Base-by-base conservation (phyloP, 495 filamentous ascomycete species). In the Astrothelium macrocarpum region DNA sequence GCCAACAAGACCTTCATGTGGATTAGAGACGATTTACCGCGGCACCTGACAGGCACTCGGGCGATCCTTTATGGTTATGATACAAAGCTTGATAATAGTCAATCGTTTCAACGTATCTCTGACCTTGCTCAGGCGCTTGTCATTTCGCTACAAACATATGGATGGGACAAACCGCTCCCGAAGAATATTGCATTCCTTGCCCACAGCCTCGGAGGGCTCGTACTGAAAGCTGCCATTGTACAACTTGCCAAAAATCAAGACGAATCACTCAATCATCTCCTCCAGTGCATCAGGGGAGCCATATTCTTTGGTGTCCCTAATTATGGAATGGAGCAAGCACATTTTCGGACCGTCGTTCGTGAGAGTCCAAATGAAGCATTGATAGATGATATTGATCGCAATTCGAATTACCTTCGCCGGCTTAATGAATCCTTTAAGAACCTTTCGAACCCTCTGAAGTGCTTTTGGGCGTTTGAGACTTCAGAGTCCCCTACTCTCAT, bases 31-130 rank as follows among this genome's bases (percentile, higher is more conserved):
- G 43, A 14, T 49, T 20, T 49, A 18, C 43, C 43, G 10, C 43
- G n/a, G 10, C 11, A 49, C n/a, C n/a, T 49, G n/a, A 18, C 9
- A 18, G 10, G 11, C 3, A 20, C n/a, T 3, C 43, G 43, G 18
- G n/a, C 43, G 43, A 49, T 49, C n/a, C 43, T 49, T 49, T 49
- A 49, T 18, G 43, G 43, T 20, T 49, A 49, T 20, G 43, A 49
- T 49, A 49, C 43, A 18, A 20, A 14, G n/a, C n/a, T 49, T 18
- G n/a, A 49, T 20, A 18, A 18, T 18, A 49, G n/a, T 49, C 11
- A 49, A 20, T 49, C 43, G 10, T 49, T 49, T 20, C 43, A 49
- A 49, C 11, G 11, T 49, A 49, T 49, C 10, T 20, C 3, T 14
- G 43, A 49, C n/a, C 10, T 49, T 49, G 10, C 43, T 18, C 10